These are phyloP conservation scores for Cornus controversa DNA, from an alignment of 148 eudicot genomes.

Conservation along the genomic window DNA sequence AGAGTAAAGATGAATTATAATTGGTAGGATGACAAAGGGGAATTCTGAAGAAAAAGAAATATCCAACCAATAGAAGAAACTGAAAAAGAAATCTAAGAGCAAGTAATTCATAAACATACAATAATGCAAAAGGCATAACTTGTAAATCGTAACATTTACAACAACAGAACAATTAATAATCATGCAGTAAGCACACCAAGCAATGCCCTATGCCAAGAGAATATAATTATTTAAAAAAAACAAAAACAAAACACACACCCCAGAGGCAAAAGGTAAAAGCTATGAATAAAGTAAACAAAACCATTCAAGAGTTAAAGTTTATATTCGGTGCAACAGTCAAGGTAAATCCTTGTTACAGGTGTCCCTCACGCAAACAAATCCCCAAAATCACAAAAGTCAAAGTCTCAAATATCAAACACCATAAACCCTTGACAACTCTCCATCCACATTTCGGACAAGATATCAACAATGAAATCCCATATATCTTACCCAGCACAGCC, in stretches of 20 bases:
- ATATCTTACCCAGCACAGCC: neutral
- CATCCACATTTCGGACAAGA: neutral
- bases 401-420: neutral
- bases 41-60: neutral
- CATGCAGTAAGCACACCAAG: no score
- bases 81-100: conserved; percentile 3
- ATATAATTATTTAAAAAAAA: no score
- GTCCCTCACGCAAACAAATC: neutral
- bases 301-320: neutral
- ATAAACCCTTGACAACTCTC: neutral
- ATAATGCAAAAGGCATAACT: neutral
- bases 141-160: neutral
- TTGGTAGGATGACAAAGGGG: neutral
- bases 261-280: no score
- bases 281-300: neutral
- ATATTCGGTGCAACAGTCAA: neutral
- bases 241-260: no score
- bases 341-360: neutral
- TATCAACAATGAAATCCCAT: neutral
- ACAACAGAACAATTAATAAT: no score
- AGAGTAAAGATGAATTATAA: no score
- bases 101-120: neutral
- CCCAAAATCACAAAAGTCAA: neutral
- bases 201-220: no score
- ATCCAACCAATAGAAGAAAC: neutral